phyloP scores from a whole-genome alignment of 1,284 basidiomycete genomes.

The Fomitopsis pinicola region DNA sequence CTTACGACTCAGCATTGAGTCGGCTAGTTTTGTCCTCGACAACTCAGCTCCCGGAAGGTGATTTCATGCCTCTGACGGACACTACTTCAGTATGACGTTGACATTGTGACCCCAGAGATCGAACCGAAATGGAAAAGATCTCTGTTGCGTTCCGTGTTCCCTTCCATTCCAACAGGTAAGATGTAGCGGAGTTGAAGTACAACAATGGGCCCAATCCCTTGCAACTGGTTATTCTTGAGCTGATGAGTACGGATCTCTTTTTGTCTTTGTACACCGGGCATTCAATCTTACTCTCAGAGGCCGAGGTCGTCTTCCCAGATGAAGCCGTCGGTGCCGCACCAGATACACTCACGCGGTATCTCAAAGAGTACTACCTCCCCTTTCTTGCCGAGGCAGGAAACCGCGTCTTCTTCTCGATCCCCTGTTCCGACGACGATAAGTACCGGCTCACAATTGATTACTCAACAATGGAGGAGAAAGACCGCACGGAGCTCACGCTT shows the following conservation, averaged over 20 bases:
- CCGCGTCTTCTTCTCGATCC: constrained; percentile 27
- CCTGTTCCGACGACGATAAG: constrained; percentile 24
- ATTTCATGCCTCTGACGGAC: too few relatives aligned
- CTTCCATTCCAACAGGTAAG: not conserved
- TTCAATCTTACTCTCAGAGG: constrained; percentile 4
- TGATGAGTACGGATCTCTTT: constrained; percentile 1
- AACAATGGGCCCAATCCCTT: constrained; percentile 7
- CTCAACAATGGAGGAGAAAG: constrained; percentile 11
- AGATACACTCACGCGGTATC: constrained; percentile 16
- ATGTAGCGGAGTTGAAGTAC: constrained; percentile 5
- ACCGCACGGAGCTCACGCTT: constrained; percentile 4
- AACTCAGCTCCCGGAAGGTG: not conserved
- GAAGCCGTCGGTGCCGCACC: constrained; percentile 6
- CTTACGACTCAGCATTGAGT: constrained; percentile 19
- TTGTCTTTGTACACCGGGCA: not conserved
- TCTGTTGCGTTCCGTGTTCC: constrained; percentile 4
- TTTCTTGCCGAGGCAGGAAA: constrained; percentile 23
- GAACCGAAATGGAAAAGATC: constrained; percentile 1
- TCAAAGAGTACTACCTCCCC: constrained; percentile 21
- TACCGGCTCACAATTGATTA: constrained; percentile 21
- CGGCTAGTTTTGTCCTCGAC: constrained; percentile 20
- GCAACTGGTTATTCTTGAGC: constrained; percentile 6
- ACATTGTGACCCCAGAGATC: constrained; percentile 11
- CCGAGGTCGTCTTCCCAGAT: constrained; percentile 4
- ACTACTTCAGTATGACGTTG: not conserved